Base-by-base conservation (phyloP, 208 protist genomes). In the Leishmania mexicana region DNA sequence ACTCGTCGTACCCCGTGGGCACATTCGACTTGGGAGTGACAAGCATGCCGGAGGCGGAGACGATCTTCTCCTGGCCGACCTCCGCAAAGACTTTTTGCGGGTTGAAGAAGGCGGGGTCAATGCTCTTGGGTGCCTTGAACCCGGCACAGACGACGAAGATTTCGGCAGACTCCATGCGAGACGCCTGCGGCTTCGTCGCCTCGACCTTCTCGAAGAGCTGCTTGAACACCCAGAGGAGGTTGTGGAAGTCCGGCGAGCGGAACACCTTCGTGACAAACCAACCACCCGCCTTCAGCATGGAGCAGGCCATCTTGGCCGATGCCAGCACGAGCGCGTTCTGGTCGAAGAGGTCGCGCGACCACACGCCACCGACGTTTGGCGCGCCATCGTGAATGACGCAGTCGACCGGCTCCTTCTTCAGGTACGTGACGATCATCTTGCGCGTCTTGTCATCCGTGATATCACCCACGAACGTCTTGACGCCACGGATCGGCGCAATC, bases 221-320 rank as follows among this genome's bases (percentile, higher is more conserved):
- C 79, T 99, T 97, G 65, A 99, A 93, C 70, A 99, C 99, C 96
- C 96, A 99, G 57, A 99, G 83, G 21, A 99, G 93, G 64, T 98
- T 95, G 82, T 99, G 98, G 92, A 99, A 99, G 90, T 99, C 98
- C 38, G 95, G 86, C 17, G 98, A 99, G 58, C 99, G 94, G 93
- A 99, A 99, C 15, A 99, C 98, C 93, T 99, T 99, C n/a, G 99
- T 99, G 0, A 99, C 96, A 87, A 99, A 99, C 90, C 90, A 97
- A 60, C 98, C 98, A 47, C 90, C 92, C 24, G 90, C 81, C 42
- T 87, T 86, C 65, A 99, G 89, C 85, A 99, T 98, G 76, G 99
- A 89, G 62, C 94, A 97, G 19, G 99, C 98, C 86, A 99, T 97
- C 88, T 99, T 99, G 6, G 98, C 87, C 35, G 99, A 93, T 45